Conservation (phyloP, 345 rosid genomes). For the Aquilaria malaccensis region DNA sequence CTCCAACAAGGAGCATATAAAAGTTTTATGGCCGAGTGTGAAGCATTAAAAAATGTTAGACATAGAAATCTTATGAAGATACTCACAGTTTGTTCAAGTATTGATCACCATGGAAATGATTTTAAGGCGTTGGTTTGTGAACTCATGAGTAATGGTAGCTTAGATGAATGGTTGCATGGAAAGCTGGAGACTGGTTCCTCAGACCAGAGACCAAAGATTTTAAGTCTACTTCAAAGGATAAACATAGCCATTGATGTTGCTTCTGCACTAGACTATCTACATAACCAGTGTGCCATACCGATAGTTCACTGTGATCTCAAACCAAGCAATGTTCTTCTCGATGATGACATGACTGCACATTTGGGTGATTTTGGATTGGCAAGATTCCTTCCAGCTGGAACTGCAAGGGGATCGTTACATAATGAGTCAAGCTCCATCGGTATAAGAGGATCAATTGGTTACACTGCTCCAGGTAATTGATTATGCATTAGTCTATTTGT, state of each 20-base stretch:
- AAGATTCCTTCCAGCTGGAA: neutral
- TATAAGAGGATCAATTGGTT: conserved; percentile 1
- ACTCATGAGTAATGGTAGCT: neutral
- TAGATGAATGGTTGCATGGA: neutral
- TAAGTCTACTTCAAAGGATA: conserved; percentile 11
- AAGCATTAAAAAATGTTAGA: conserved; percentile 20
- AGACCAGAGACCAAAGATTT: conserved; percentile 8
- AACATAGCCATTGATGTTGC: conserved; percentile 17
- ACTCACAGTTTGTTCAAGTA: conserved; percentile 24
- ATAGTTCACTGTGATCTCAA: conserved; percentile 20
- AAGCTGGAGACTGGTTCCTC: neutral
- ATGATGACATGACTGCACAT: conserved; percentile 17
- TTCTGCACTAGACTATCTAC: conserved; percentile 16
- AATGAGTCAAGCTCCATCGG: neutral
- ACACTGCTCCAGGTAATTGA: conserved; percentile 1
- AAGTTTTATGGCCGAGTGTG: conserved; percentile 38
- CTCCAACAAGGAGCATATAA: conserved; percentile 21
- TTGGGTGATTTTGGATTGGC: conserved; percentile 19
- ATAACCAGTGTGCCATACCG: conserved; percentile 2
- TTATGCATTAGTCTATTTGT: neutral
- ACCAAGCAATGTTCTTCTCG: conserved; percentile 21
- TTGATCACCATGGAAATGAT: neutral
- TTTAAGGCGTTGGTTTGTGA: neutral
- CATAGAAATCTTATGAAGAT: conserved; percentile 35
- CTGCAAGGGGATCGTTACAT: neutral